A percentile compares a stretch with the other conserved stretches of the same genome.
phyloP scores from a whole-genome alignment of 2,329 filamentous ascomycete genomes.

The Fusarium sp. region DNA sequence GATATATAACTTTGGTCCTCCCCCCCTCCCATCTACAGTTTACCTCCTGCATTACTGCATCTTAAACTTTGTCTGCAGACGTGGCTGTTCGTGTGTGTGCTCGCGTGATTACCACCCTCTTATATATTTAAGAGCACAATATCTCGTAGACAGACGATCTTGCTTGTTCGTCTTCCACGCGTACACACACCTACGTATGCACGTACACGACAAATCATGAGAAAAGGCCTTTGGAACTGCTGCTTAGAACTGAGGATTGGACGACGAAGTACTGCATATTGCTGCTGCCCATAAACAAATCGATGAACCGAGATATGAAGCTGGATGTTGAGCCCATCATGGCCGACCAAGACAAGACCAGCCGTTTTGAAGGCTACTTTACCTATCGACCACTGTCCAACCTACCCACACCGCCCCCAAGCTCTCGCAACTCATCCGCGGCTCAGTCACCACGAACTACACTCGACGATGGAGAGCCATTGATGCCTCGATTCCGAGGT shows the following conservation, averaged over 20 bases:
- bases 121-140: constrained; percentile 28
- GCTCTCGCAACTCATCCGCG: constrained; percentile 60
- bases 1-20: constrained; percentile 46
- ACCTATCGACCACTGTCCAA: constrained; percentile 77
- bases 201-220: constrained; percentile 44
- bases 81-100: constrained; percentile 44
- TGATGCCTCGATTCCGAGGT: constrained; percentile 58
- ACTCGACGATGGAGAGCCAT: constrained; percentile 60
- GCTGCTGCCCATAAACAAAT: constrained; percentile 23
- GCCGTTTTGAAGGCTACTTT: constrained; percentile 64
- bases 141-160: constrained; percentile 43
- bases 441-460: constrained; percentile 59
- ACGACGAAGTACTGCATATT: constrained; percentile 32
- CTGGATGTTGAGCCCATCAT: constrained; percentile 23
- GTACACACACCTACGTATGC: constrained; percentile 22
- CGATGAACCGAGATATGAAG: constrained; percentile 45
- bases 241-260: constrained; percentile 42
- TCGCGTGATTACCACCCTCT: constrained; percentile 45
- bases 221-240: constrained; percentile 35
- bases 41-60: constrained; percentile 26
- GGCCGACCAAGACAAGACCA: constrained; percentile 35
- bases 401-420: constrained; percentile 75
- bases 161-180: constrained; percentile 16
- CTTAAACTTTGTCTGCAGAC: constrained; percentile 34
- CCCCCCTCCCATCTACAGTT: constrained; percentile 33